Conservation (phyloP, 805 yeast species). For the Clavispora santaluciae region DNA sequence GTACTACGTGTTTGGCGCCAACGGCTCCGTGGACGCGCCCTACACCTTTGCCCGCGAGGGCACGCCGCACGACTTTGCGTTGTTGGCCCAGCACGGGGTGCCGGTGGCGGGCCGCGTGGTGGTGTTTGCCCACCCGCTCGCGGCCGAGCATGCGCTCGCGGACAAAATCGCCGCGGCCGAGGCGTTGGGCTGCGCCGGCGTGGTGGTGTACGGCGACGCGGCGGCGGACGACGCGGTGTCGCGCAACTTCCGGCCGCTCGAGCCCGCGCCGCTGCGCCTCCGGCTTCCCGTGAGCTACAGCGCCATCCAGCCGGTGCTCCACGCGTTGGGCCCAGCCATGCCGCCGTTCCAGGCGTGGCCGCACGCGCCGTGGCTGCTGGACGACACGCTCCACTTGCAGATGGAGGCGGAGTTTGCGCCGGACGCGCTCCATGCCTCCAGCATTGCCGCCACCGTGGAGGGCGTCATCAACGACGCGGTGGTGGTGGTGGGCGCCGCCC, state of each 20-base stretch:
- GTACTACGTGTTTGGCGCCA: conserved; percentile 22
- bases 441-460: conserved; percentile 28
- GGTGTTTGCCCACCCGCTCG: conserved; percentile 18
- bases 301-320: conserved; percentile 12
- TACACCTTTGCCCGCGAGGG: conserved; percentile 33
- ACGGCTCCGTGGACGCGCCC: conserved; percentile 21
- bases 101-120: conserved; percentile 23
- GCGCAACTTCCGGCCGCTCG: conserved; percentile 8
- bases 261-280: conserved; percentile 2
- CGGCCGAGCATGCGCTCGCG: conserved; percentile 4
- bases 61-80: conserved; percentile 21
- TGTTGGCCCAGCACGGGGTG: conserved; percentile 17
- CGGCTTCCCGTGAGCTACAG: conserved; percentile 14
- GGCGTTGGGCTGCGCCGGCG: conserved; percentile 9
- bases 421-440: conserved; percentile 14
- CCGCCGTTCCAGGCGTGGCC: conserved; percentile 10
- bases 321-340: conserved; percentile 7
- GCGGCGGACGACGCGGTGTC: conserved; percentile 7
- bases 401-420: conserved; percentile 3
- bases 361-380: conserved; percentile 6
- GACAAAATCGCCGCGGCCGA: conserved; percentile 13
- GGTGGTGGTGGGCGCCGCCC: conserved; percentile 35
- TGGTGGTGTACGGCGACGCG: conserved; percentile 12
- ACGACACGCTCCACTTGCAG: conserved; percentile 6
- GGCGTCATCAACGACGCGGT: conserved; percentile 39